Base-by-base conservation (phyloP, 2,329 filamentous ascomycete species). In the Cercospora sp. region DNA sequence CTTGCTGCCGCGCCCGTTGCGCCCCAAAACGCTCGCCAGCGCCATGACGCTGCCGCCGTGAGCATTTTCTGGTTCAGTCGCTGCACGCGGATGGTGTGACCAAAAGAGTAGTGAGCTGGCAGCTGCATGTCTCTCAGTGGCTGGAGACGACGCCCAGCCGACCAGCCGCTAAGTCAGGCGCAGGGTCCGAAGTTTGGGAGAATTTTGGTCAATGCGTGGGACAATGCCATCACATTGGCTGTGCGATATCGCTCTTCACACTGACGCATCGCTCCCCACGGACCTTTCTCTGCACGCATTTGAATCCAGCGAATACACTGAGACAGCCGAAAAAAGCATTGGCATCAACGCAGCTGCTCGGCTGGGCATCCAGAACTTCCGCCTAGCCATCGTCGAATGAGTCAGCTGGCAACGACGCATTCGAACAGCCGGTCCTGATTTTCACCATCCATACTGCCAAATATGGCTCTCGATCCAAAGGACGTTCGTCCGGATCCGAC, bases 401-500 rank as follows among this genome's bases (percentile, higher is more conserved):
- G 55, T 65, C 63, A 60, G 42, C n/a, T 33, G 31, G 10, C 20
- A 18, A 30, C 10, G 30, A 60, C 53, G 20, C 53, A 62, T 42
- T 31, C 36, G 20, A 42, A 40, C 20, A 23, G n/a, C 48, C 42
- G 18, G 18, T 16, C 23, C 51, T 48, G 16, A 60, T 6, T 40
- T 33, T 26, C 30, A 31, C 8, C 13, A 3, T 51, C 20, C 5
- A 12, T 40, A 10, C 26, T 26, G 26, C 13, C 48, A 51, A 58
- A 45, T 61, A 77, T 78, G 77, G 73, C 74, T 63, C 66, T 73
- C 33, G 59, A 69, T 26, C 20, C 73, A 7, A 59, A 70, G 45
- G 73, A 77, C 55, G 78, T 79, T 23, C 74, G 78, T 45, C 90
- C 89, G 10, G 88, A 91, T 79, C 90, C 90, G 57, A 90, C 89